phyloP scores from a whole-genome alignment of 2,329 filamentous ascomycete genomes.

The Emmonsiellopsis sp. region DNA sequence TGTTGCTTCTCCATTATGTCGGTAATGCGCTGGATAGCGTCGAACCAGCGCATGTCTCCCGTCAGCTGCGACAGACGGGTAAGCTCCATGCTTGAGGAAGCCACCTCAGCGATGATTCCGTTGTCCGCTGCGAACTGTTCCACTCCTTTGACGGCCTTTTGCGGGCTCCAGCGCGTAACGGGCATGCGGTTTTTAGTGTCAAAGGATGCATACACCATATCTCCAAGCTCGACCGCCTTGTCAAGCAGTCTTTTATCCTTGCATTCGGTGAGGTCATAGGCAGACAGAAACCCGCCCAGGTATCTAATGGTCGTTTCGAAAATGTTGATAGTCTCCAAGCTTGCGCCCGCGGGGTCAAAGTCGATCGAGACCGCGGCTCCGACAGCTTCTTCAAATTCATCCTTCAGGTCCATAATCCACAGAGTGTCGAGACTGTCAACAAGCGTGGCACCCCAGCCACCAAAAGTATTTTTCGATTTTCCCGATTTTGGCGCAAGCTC shows the following conservation, averaged over 20 bases:
- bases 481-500: not conserved
- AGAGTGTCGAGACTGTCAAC: conserved; percentile 55
- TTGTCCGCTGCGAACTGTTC: conserved; percentile 65
- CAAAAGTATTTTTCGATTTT: conserved; percentile 33
- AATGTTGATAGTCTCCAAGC: conserved; percentile 27
- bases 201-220: conserved; percentile 44
- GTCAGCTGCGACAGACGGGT: conserved; percentile 34
- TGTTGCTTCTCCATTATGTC: conserved; percentile 27
- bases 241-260: conserved; percentile 40
- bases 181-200: conserved; percentile 23
- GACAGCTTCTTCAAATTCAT: conserved; percentile 49
- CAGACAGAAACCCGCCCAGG: conserved; percentile 44
- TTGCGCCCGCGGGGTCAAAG: conserved; percentile 32
- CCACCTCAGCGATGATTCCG: conserved; percentile 28
- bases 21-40: conserved; percentile 29
- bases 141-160: not conserved
- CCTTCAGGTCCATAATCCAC: conserved; percentile 51
- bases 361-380: conserved; percentile 45
- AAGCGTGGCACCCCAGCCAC: conserved; percentile 53
- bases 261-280: conserved; percentile 52
- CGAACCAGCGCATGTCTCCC: conserved; percentile 28
- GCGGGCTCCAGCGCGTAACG: conserved; percentile 24
- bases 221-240: conserved; percentile 46
- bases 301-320: conserved; percentile 47
- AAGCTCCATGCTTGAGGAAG: conserved; percentile 33